Evolutionary conservation across 2,329 filamentous ascomycete species (phyloP), one percentile per base, ranked within the genome.

Genomic region (Byssoonygena ceratinophila): DNA sequence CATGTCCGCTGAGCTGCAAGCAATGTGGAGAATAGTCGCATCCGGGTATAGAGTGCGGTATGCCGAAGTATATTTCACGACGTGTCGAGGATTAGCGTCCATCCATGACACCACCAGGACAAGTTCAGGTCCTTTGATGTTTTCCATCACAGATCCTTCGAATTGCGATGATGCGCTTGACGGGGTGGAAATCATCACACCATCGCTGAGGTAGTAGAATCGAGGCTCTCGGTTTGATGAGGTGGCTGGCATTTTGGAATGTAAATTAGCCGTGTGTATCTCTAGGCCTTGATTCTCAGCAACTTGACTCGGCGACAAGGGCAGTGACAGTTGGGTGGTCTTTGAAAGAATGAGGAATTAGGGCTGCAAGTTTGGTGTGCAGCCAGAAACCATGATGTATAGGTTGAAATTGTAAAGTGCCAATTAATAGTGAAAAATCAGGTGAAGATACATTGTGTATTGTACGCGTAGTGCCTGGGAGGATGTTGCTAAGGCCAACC

Each of bases 121-220:
- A 18, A 50, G 37, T 27, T 50, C 47, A 7, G 47, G 47, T n/a
- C 36, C 47, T 32, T 22, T 6, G 6, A 3, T 32, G 4, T 43
- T 32, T 6, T 14, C 11, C 11, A 25, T 22, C 18, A 31, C 37
- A 1, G n/a, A n/a, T 43, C 47, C n/a, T 18, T n/a, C 25, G 27
- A 14, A n/a, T 31, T n/a, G 9, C 16, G 22, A 29, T 11, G 46
- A n/a, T 14, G n/a, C 16, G 18, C 37, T 20, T 22, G 47, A 50
- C 3, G 47, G 36, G 8, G 36, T 50, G n/a, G 47, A 41, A 31
- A 50, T 50, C 1, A 37, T 32, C 16, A 43, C 37, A 14, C 47
- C 37, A 50, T 41, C 27, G 20, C 47, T 50, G 20, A 50, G 47
- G n/a, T 22, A 25, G 25, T 50, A 50, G n/a, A 50, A 50, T 32